Base-by-base conservation (phyloP, 371 early-diverging fungal genomes). In the Funneliformis caledonium region DNA sequence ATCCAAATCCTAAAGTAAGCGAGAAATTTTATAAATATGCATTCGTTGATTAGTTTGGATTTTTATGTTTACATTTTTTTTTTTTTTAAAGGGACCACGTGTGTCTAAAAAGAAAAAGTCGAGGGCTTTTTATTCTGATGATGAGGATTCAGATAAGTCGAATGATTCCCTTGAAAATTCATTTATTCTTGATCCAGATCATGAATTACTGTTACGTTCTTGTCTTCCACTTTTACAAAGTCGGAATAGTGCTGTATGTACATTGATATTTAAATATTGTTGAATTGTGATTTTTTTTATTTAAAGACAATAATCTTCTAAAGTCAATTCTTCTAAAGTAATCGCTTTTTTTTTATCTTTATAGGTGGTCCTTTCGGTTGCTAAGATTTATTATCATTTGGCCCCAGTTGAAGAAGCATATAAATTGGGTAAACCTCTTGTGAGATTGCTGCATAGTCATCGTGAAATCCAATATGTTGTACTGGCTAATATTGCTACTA, bases 141-240 rank as follows among this genome's bases (percentile, higher is more conserved):
- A 86, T 56, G 86, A 87, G 83, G 85, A 87, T 77, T 85, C 88
- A 8, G 83, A 81, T 7, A 81, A 83, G 0, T 81, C 84, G 9
- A 74, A 84, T 6, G 86, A 89, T 31, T 62, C 78, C 0, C 70
- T 81, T 26, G 85, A 84, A 5, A 83, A 83, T 11, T 83, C 84
- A 0, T 85, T 83, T 50, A 82, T 83, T 43, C 81, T 94, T 75
- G 96, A 95, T 72, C 85, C 88, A 4, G 97, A 97, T 83, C 96
- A 95, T 79, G 88, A 87, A 43, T 87, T 95, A 45, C 84, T 97
- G 43, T 83, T 96, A 14, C 86, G 88, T 56, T 89, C 93, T 4
- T 89, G 92, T 72, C 80, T 86, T n/a, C 96, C 96, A 47, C 86
- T 97, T 14, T 86, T 97, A n/a, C 91, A 93, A 80, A 96, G 94